Evolutionary conservation across 2,329 filamentous ascomycete species (phyloP), one percentile per base, ranked within the genome.

Genomic region (Alternaria ventricosa): DNA sequence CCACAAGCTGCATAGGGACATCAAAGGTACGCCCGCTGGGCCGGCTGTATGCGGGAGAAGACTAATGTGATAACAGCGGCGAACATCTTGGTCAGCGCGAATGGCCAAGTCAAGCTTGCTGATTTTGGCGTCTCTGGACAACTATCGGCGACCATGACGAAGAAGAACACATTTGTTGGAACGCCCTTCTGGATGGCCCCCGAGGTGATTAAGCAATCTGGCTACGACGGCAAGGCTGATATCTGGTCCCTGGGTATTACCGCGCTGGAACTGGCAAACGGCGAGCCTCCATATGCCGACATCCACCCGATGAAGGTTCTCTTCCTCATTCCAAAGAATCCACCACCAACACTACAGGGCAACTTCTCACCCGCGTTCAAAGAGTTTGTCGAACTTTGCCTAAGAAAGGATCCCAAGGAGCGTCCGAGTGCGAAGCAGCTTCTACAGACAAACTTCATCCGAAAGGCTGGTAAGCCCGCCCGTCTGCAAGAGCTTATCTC

Each of bases 111-210:
- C 72, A 99, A 99, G 81, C 85, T 98, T 60, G 95, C 95, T 13
- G 95, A 99, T 79, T 99, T 99, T 82, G 95, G 95, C 62, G 96
- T 99, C 7, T 97, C 95, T 1, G 95, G 95, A 27, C 96, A 98
- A 82, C 87, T 98, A 22, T 96, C 95, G 10, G 95, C 95, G 7
- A 99, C 95, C 54, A 98, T 98, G 94, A 97, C 95, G 66, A 98
- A 98, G 86, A 98, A 98, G 84, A 98, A 98, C 78, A 98, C 95
- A 0, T 99, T 98, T 79, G 95, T 99, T 30, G 96, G 96, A 33
- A 98, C 95, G 0, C 95, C 96, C 1, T 99, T 98, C 79, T 99
- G 96, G 96, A 99, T 99, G 95, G 95, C 96, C 3, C 95, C 95
- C 11, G 95, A 99, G 82, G 95, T 98, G 59, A 99, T 99, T 80